Conservation (phyloP, 2,329 filamentous ascomycete species). For the Paecilomyces sp. region DNA sequence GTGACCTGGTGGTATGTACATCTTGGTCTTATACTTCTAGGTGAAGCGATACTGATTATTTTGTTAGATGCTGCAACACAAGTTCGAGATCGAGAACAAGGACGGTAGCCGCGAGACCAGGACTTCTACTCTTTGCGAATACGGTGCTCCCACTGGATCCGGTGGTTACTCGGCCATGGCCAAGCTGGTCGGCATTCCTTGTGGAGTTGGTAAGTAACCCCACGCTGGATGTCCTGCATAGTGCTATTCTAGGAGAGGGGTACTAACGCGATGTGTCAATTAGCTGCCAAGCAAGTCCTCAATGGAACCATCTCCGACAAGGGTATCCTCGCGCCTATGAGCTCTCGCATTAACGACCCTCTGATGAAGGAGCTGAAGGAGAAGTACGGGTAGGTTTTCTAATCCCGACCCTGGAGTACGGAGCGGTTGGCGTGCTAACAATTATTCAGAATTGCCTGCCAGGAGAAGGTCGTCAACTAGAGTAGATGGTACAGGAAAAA, state of each 20-base stretch:
- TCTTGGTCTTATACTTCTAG: not conserved
- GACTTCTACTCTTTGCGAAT: constrained; percentile 9
- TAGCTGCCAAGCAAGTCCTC: constrained; percentile 68
- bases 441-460: not conserved
- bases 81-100: constrained; percentile 42
- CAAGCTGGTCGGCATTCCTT: constrained; percentile 9
- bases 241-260: not conserved
- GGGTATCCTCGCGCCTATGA: constrained; percentile 73
- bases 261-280: not conserved
- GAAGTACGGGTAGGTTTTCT: constrained; percentile 51
- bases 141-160: constrained; percentile 5
- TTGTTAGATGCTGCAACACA: constrained; percentile 45
- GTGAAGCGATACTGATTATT: not conserved
- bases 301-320: constrained; percentile 65
- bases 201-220: constrained; percentile 42
- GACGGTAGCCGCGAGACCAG: constrained; percentile 8
- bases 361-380: constrained; percentile 72
- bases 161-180: constrained; percentile 11
- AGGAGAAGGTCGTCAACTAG: not conserved
- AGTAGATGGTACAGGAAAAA: not conserved
- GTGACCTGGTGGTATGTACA: constrained; percentile 58
- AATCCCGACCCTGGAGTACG: not conserved
- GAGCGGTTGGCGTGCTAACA: not conserved
- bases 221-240: not conserved
- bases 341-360: constrained; percentile 61